Evolutionary conservation across 192 early-diverging fungal species (phyloP).

Genomic region (Lunasporangiospora selenospora): DNA sequence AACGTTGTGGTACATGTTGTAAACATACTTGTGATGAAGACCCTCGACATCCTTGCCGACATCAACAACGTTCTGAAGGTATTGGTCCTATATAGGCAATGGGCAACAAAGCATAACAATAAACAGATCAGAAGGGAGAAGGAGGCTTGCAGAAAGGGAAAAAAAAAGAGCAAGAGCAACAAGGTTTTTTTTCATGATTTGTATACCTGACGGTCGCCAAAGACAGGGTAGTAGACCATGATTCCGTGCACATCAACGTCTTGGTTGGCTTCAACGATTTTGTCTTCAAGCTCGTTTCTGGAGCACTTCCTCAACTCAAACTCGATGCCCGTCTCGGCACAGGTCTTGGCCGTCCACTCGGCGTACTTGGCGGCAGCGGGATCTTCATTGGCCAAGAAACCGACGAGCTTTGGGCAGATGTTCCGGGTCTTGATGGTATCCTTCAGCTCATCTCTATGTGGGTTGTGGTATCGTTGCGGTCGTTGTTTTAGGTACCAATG

Average conservation of each 20-base stretch:
- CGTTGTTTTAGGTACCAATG: not conserved
- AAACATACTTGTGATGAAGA: slow-evolving; percentile 91
- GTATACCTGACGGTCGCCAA: slow-evolving; percentile 84
- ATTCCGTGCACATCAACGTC: slow-evolving; percentile 90
- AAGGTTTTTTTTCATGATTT: not conserved
- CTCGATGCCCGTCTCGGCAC: slow-evolving; percentile 85
- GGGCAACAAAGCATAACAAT: not conserved
- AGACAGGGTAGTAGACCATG: slow-evolving; percentile 99
- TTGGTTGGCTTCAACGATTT: slow-evolving; percentile 87
- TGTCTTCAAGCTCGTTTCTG: slow-evolving; percentile 84
- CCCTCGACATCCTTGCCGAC: slow-evolving; percentile 96
- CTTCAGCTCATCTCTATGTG: slow-evolving; percentile 62
- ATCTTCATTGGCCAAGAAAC: slow-evolving; percentile 96
- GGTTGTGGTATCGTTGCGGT: too few species aligned
- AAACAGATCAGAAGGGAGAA: slow-evolving; percentile 3
- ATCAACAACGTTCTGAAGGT: slow-evolving; percentile 92
- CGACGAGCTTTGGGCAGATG: slow-evolving; percentile 80
- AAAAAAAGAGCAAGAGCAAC: too few species aligned
- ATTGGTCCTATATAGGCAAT: slow-evolving; percentile 72
- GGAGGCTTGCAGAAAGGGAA: too few species aligned
- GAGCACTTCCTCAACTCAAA: slow-evolving; percentile 90
- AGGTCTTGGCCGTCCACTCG: slow-evolving; percentile 94
- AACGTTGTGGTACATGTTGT: slow-evolving; percentile 97
- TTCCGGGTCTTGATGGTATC: slow-evolving; percentile 67
- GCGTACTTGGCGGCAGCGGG: slow-evolving; percentile 93